phyloP scores from a whole-genome alignment of 257 asterid species.

The Prunella vulgaris region DNA sequence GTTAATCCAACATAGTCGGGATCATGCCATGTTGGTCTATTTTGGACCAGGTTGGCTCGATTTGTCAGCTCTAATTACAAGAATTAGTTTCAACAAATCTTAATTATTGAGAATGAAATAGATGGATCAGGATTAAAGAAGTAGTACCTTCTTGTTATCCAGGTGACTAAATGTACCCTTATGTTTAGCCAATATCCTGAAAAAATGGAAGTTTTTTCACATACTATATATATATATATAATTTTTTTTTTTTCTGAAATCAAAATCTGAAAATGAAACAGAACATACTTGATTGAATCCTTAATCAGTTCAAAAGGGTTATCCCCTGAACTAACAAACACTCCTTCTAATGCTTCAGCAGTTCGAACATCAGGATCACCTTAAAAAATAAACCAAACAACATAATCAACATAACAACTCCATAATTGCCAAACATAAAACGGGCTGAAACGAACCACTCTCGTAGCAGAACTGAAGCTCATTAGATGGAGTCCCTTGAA shows the following conservation, averaged over 20 bases:
- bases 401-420: neutral
- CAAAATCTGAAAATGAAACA: neutral
- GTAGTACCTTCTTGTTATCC: conserved; percentile 42
- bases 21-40: neutral
- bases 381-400: conserved; percentile 2
- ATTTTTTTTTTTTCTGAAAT: too few species aligned
- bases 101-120: neutral
- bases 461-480: conserved; percentile 62
- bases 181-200: conserved; percentile 39
- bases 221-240: too few species aligned
- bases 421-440: neutral
- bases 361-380: conserved; percentile 42
- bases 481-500: conserved; percentile 47
- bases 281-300: conserved; percentile 51
- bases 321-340: conserved; percentile 45
- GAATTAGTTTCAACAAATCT: neutral
- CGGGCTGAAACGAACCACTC: conserved; percentile 36
- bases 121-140: neutral
- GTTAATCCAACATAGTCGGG: neutral
- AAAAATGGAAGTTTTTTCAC: neutral
- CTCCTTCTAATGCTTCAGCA: conserved; percentile 34
- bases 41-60: neutral
- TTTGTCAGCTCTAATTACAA: neutral
- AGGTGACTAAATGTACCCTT: conserved; percentile 50
- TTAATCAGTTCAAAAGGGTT: conserved; percentile 52